phyloP scores from a whole-genome alignment of 2,329 filamentous ascomycete genomes.

The Epichloe baconii region DNA sequence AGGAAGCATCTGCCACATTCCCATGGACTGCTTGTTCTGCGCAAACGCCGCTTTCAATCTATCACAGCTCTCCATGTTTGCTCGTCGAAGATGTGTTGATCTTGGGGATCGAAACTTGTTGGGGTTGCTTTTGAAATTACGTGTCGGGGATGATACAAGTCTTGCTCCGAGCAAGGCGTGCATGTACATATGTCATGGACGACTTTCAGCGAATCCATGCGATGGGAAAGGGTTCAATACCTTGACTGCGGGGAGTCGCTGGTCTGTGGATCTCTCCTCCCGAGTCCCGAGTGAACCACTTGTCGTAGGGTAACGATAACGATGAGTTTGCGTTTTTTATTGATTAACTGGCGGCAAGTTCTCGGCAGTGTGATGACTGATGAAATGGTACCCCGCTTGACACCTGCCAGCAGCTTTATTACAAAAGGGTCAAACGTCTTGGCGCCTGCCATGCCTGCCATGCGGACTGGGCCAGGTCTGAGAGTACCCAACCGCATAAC shows the following conservation, averaged over 20 bases:
- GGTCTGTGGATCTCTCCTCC: not conserved
- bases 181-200: not conserved
- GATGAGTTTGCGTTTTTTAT: too few relatives aligned
- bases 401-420: too few relatives aligned
- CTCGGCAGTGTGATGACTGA: too few relatives aligned
- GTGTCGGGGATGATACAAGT: not conserved
- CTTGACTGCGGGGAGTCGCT: not conserved
- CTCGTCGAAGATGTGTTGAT: not conserved
- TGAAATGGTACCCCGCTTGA: too few relatives aligned
- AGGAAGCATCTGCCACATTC: slow-evolving; percentile 52
- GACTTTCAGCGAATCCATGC: not conserved
- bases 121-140: too few relatives aligned
- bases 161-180: not conserved
- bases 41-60: slow-evolving; percentile 35
- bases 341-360: too few relatives aligned
- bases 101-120: not conserved
- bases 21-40: slow-evolving; percentile 36
- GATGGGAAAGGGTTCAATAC: not conserved
- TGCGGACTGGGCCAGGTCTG: too few relatives aligned
- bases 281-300: too few relatives aligned
- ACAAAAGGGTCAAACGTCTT: too few relatives aligned
- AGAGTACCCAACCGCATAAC: too few relatives aligned
- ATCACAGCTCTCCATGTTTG: slow-evolving; percentile 31
- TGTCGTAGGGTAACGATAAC: too few relatives aligned
- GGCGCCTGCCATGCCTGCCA: too few relatives aligned